Evolutionary conservation across 495 filamentous ascomycete genomes (phyloP).

Genomic region (Podospora didyma): DNA sequence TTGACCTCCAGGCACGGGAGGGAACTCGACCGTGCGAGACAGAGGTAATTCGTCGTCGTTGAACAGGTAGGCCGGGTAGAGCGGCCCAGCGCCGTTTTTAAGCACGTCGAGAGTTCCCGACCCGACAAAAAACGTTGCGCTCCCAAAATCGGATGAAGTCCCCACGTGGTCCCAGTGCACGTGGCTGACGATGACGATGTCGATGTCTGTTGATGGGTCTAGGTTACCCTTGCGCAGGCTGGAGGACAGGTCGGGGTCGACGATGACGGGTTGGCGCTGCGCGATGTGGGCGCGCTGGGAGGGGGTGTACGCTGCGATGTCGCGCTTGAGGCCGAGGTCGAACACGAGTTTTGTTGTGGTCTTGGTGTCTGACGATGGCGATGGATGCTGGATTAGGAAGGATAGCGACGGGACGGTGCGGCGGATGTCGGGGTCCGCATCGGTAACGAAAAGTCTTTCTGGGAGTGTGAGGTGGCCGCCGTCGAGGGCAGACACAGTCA

Average conservation of each 20-base stretch:
- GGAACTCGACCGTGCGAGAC: constrained; percentile 24
- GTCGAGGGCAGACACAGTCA: constrained; percentile 27
- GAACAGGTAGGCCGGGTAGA: constrained; percentile 25
- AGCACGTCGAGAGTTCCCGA: constrained; percentile 41
- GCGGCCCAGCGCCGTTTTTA: constrained; percentile 21
- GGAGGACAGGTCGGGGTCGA: constrained; percentile 33
- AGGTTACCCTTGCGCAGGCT: constrained; percentile 31
- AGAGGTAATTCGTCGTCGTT: constrained; percentile 27
- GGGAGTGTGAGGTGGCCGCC: constrained; percentile 32
- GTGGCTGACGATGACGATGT: constrained; percentile 45
- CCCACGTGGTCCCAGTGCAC: constrained; percentile 54
- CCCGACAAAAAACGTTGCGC: constrained; percentile 43
- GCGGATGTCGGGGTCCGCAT: constrained; percentile 25
- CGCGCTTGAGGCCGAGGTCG: constrained; percentile 45
- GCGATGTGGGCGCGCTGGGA: constrained; percentile 37
- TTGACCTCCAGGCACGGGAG: constrained; percentile 5
- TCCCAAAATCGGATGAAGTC: constrained; percentile 40
- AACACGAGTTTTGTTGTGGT: constrained; percentile 36
- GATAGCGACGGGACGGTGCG: constrained; percentile 35
- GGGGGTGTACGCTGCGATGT: constrained; percentile 34
- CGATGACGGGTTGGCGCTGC: constrained; percentile 33
- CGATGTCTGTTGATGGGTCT: constrained; percentile 28
- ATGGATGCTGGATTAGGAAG: constrained; percentile 32
- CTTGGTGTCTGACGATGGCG: constrained; percentile 10
- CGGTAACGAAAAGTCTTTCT: constrained; percentile 31